A percentile compares a stretch with the other conserved stretches of the same genome.
These are phyloP conservation scores for Hanseniaspora clermontiae DNA, from an alignment of 805 yeast species.

Conservation along the genomic window DNA sequence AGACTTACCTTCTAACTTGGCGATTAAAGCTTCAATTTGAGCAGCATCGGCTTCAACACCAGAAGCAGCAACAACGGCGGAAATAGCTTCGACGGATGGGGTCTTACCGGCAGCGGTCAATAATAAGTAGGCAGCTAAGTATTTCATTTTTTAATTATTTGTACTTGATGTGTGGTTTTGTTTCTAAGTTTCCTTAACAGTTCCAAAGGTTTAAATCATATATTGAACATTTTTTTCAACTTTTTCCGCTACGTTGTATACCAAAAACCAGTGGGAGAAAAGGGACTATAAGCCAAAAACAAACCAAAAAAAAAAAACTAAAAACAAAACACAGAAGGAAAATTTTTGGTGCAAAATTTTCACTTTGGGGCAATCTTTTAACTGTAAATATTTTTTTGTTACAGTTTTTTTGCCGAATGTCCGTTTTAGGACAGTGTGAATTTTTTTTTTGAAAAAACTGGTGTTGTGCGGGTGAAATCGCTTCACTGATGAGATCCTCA, in stretches of 20 bases:
- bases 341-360: neutral
- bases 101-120: conserved; percentile 93
- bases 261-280: too few species aligned
- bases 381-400: neutral
- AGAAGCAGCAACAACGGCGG: conserved; percentile 79
- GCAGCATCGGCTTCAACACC: conserved; percentile 92
- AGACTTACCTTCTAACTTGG: conserved; percentile 88
- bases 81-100: conserved; percentile 88
- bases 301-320: too few species aligned
- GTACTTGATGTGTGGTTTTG: neutral
- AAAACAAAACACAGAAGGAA: neutral
- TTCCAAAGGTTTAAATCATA: neutral
- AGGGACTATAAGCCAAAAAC: too few species aligned
- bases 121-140: conserved; percentile 98
- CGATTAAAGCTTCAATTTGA: conserved; percentile 65
- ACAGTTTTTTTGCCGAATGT: neutral
- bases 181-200: neutral
- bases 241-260: too few species aligned
- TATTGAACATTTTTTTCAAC: neutral
- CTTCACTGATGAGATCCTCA: neutral
- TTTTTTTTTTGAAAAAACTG: neutral
- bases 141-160: conserved; percentile 49
- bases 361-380: neutral
- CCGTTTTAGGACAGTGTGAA: neutral
- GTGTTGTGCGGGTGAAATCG: neutral